Evolutionary conservation across 129 eudicot genomes (phyloP).

Genomic region (Centella asiatica): DNA sequence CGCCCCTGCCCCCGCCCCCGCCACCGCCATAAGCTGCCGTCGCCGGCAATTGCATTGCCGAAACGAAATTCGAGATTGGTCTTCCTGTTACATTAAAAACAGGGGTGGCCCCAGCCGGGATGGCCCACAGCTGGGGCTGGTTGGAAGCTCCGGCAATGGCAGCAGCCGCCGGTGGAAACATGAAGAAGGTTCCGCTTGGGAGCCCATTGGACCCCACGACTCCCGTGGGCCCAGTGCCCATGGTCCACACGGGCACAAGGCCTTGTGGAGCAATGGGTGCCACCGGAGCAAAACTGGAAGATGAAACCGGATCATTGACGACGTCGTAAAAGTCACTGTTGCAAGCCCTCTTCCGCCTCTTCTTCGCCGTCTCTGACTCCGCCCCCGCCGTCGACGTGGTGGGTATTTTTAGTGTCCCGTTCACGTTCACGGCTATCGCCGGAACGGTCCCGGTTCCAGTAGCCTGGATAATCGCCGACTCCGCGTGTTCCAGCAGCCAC

Average conservation of each 20-base stretch:
- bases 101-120: constrained; percentile 55
- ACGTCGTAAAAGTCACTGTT: constrained; percentile 63
- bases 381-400: constrained; percentile 25
- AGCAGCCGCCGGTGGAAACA: constrained; percentile 41
- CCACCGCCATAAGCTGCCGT: too few relatives aligned
- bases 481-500: constrained; percentile 83
- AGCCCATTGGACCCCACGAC: constrained; percentile 20
- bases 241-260: constrained; percentile 62
- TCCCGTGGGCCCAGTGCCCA: constrained; percentile 16
- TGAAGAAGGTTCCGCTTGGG: constrained; percentile 41
- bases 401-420: constrained; percentile 73
- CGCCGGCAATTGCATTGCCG: constrained; percentile 21
- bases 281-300: constrained; percentile 55
- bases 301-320: constrained; percentile 13
- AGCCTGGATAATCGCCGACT: constrained; percentile 75
- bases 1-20: neutral
- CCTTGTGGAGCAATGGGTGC: constrained; percentile 59
- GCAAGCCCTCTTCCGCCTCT: constrained; percentile 43
- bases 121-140: constrained; percentile 68
- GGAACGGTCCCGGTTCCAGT: constrained; percentile 92
- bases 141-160: constrained; percentile 16
- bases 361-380: constrained; percentile 18
- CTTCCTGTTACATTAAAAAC: constrained; percentile 42
- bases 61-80: constrained; percentile 43
- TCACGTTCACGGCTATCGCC: constrained; percentile 83